A percentile compares a stretch with the other conserved stretches of the same genome.
These are phyloP conservation scores for Chamaenerion angustifolium DNA, from an alignment of 345 rosid species.

Conservation along the genomic window DNA sequence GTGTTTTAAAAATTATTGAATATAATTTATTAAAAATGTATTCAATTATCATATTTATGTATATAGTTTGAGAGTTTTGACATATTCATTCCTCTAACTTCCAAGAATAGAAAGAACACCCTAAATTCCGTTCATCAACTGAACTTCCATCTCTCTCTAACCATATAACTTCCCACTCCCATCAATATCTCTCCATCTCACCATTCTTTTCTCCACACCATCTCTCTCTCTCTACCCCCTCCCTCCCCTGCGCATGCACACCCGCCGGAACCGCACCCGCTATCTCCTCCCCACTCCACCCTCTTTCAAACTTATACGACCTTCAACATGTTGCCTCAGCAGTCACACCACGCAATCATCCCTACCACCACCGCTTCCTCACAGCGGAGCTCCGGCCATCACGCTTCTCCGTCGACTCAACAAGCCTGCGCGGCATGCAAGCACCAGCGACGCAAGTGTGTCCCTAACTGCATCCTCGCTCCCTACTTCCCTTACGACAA, in stretches of 20 bases:
- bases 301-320: too few species aligned
- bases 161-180: slow-evolving; percentile 3
- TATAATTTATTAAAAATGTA: too few species aligned
- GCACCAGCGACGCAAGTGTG: slow-evolving; percentile 88
- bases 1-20: too few species aligned
- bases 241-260: slow-evolving; percentile 18
- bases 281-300: slow-evolving; percentile 17
- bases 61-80: too few species aligned
- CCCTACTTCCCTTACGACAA: slow-evolving; percentile 89
- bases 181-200: slow-evolving; percentile 35
- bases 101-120: too few species aligned
- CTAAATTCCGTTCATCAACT: too few species aligned
- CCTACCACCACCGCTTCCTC: slow-evolving; percentile 3
- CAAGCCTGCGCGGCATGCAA: slow-evolving; percentile 92
- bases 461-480: slow-evolving; percentile 86
- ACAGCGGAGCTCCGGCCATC: slow-evolving; percentile 6
- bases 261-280: slow-evolving; percentile 52
- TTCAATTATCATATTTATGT: too few species aligned
- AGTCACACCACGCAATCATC: neutral
- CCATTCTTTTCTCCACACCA: slow-evolving; percentile 9
- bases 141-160: too few species aligned
- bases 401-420: slow-evolving; percentile 13
- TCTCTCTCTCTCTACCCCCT: slow-evolving; percentile 8
- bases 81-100: too few species aligned
- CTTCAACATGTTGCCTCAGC: too few species aligned